Evolutionary conservation across 805 yeast genomes (phyloP).

Genomic region (Cyberlindnera americana): DNA sequence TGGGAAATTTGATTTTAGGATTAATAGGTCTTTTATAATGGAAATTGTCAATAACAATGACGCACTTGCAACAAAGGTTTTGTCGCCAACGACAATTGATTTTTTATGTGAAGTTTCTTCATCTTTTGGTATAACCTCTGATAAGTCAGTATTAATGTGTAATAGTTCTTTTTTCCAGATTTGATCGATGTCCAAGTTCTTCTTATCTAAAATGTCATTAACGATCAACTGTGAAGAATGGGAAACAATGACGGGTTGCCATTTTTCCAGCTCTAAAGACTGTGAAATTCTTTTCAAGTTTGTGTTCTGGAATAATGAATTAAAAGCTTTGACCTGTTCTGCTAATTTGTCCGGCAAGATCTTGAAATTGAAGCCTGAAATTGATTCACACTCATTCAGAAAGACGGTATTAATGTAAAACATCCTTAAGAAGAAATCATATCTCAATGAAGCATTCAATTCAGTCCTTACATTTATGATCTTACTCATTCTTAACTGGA

Average conservation of each 20-base stretch:
- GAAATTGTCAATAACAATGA: constrained; percentile 39
- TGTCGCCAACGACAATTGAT: constrained; percentile 46
- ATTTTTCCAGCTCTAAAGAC: constrained; percentile 62
- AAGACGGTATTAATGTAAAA: constrained; percentile 67
- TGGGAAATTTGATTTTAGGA: constrained; percentile 56
- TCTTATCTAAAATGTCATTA: constrained; percentile 48
- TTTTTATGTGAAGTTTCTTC: constrained; percentile 32
- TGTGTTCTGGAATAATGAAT: constrained; percentile 50
- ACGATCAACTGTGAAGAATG: constrained; percentile 44
- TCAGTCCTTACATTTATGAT: constrained; percentile 75
- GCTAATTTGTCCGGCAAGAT: constrained; percentile 65
- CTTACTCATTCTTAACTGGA: constrained; percentile 75
- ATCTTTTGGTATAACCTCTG: constrained; percentile 16
- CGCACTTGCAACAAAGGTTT: constrained; percentile 56
- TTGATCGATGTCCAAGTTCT: constrained; percentile 40
- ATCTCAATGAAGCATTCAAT: constrained; percentile 53
- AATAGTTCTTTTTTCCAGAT: constrained; percentile 42
- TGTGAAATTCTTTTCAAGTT: constrained; percentile 43
- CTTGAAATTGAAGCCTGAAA: constrained; percentile 58
- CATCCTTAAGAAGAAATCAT: constrained; percentile 61
- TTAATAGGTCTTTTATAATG: constrained; percentile 48
- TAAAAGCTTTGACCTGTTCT: constrained; percentile 61
- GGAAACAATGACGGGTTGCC: constrained; percentile 72
- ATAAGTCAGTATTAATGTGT: constrained; percentile 13
- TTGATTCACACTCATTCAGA: constrained; percentile 76